Evolutionary conservation across 768 basidiomycete genomes (phyloP), one percentile per base, ranked within the genome.

Genomic region (Saitozyma sp.): DNA sequence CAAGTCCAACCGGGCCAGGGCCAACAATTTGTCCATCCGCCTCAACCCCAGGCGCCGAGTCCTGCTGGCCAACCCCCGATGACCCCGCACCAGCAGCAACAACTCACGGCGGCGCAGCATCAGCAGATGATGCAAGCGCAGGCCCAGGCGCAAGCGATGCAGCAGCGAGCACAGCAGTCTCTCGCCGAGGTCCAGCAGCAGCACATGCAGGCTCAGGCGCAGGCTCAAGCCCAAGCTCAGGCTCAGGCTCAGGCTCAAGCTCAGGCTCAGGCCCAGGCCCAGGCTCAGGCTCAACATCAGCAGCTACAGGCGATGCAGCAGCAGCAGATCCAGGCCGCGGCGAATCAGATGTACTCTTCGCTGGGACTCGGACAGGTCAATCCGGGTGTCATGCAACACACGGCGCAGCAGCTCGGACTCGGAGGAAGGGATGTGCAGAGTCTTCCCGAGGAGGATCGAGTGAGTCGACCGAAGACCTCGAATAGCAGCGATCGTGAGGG

Each of bases 291-390:
- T 48, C 58, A 56, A 42, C 54, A 60, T 20, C 63, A 64, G 57
- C 63, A 65, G 41, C 49, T 62, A 17, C 64, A 65, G 37, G 40
- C 43, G 53, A 45, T 53, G 42, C 67, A 67, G 50, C 50, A 58
- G 7, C 45, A 54, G 20, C 70, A 71, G 48, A 46, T 62, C 48
- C 70, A 73, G 43, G 51, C 61, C 1, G 49, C 63, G n/a, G 67
- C 72, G 41, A 64, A 70, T 45, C 64, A 70, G 42, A 71, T 71
- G 69, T 76, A 71, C 59, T 53, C 60, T 5, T 40, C 50, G 20
- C 54, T 76, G 1, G 74, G 74, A 16, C 50, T 76, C 2, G 74
- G 74, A 6, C 53, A 54, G 14, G 67, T 76, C 40, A 72, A 72
- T 54, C 41, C 54, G 55, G 52, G 43, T 20, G 56, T 68, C 9